phyloP scores from a whole-genome alignment of 306 rosid species.

The Castanea sativa region DNA sequence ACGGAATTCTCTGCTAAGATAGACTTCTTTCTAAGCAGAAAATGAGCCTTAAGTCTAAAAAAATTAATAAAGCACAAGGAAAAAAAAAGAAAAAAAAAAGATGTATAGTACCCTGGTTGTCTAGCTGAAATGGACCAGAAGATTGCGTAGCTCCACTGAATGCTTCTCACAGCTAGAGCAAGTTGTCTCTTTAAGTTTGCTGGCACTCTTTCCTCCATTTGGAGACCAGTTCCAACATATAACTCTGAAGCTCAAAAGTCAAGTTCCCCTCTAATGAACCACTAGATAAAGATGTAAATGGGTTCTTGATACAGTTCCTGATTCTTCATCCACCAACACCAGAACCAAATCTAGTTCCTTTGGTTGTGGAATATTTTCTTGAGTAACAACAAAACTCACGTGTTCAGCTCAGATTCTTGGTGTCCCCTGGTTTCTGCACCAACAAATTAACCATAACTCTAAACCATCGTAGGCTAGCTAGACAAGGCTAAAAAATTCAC shows the following conservation, averaged over 20 bases:
- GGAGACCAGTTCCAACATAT: constrained; percentile 23
- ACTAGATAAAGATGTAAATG: constrained; percentile 4
- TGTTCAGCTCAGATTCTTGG: constrained; percentile 10
- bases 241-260: constrained; percentile 16
- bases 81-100: background rate
- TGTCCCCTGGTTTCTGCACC: constrained; percentile 5
- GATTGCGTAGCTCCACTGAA: constrained; percentile 82
- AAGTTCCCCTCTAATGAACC: constrained; percentile 1
- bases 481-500: background rate
- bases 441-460: constrained; percentile 3
- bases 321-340: constrained; percentile 22
- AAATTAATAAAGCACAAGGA: background rate
- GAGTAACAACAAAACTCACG: background rate
- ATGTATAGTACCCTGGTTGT: constrained; percentile 54
- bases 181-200: constrained; percentile 62
- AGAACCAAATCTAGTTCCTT: constrained; percentile 12
- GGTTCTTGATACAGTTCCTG: background rate
- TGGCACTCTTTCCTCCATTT: constrained; percentile 36
- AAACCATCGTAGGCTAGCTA: constrained; percentile 5
- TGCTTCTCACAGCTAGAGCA: constrained; percentile 80
- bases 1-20: background rate
- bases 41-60: background rate
- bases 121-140: constrained; percentile 65
- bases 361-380: background rate
- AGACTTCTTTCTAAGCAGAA: background rate